A percentile compares a stretch with the other conserved stretches of the same genome.
Conservation (phyloP, 306 rosid species). For the Citrullus amarus region DNA sequence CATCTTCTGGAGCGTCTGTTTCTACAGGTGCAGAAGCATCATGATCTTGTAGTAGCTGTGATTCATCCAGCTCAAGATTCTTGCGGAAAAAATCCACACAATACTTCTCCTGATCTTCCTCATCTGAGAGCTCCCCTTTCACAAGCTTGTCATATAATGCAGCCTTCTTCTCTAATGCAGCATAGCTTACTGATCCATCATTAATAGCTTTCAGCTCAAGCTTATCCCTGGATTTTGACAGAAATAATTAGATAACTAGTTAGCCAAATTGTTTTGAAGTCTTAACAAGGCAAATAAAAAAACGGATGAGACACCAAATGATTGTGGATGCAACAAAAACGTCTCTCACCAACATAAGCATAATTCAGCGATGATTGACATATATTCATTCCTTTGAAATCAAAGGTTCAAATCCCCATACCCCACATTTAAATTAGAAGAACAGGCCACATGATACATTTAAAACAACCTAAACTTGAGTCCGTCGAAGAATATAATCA, state of each 20-base stretch:
- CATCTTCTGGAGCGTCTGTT: conserved; percentile 31
- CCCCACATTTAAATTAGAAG: neutral
- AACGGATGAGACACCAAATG: neutral
- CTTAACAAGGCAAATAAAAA: neutral
- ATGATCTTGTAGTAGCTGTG: conserved; percentile 17
- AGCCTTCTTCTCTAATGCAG: conserved; percentile 82
- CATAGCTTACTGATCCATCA: conserved; percentile 74
- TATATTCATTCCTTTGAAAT: no score
- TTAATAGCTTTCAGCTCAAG: conserved; percentile 81
- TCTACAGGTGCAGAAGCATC: conserved; percentile 14
- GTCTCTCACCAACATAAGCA: neutral
- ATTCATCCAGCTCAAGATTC: conserved; percentile 48
- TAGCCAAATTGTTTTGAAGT: neutral
- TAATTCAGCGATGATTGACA: neutral
- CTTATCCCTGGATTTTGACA: conserved; percentile 53
- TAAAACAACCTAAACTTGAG: neutral
- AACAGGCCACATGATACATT: neutral
- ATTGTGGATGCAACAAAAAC: neutral
- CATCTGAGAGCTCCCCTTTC: conserved; percentile 77
- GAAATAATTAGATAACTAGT: neutral
- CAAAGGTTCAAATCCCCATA: no score
- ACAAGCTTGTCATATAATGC: conserved; percentile 61
- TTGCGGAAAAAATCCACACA: conserved; percentile 83
- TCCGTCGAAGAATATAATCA: neutral
- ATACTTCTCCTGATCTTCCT: conserved; percentile 82